Evolutionary conservation across 1,284 basidiomycete species (phyloP).

Genomic region (Athelia psychrophila): DNA sequence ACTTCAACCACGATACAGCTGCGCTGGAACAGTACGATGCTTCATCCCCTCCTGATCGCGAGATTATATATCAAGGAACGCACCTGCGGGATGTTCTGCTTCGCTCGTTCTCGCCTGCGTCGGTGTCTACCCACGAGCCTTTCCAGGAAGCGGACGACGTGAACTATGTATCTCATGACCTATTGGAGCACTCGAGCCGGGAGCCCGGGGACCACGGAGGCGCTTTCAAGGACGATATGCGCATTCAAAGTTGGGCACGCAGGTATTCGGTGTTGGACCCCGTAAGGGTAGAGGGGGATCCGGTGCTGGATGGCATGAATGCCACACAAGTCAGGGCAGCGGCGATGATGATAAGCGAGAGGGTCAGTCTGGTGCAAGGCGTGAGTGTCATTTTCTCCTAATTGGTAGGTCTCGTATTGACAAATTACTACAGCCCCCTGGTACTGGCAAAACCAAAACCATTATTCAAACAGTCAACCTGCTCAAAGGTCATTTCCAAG

Average conservation of each 20-base stretch:
- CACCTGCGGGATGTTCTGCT: slow-evolving; percentile 67
- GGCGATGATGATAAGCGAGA: slow-evolving; percentile 82
- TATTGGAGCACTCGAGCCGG: slow-evolving; percentile 31
- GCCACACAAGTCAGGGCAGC: slow-evolving; percentile 80
- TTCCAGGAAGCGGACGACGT: slow-evolving; percentile 31
- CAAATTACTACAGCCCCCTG: slow-evolving; percentile 66
- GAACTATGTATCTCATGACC: slow-evolving; percentile 29
- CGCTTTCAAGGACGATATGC: slow-evolving; percentile 65
- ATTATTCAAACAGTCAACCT: slow-evolving; percentile 84
- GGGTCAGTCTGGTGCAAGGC: slow-evolving; percentile 84
- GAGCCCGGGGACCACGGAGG: slow-evolving; percentile 32
- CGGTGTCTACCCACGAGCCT: slow-evolving; percentile 24
- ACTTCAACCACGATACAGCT: slow-evolving; percentile 57
- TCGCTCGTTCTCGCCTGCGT: slow-evolving; percentile 39
- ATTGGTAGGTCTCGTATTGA: slow-evolving; percentile 5
- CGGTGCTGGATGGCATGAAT: slow-evolving; percentile 67
- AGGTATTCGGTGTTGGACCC: slow-evolving; percentile 65
- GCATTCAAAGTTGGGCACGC: slow-evolving; percentile 74
- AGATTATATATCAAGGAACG: slow-evolving; percentile 64
- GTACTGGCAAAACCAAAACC: slow-evolving; percentile 95
- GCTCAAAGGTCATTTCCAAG: slow-evolving; percentile 82
- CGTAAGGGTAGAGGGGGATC: slow-evolving; percentile 78
- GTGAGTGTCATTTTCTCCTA: slow-evolving; percentile 40
- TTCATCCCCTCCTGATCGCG: slow-evolving; percentile 29
- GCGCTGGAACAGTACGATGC: slow-evolving; percentile 30